These are phyloP conservation scores for Neurospora terricola DNA, from an alignment of 495 filamentous ascomycete species.

Conservation along the genomic window DNA sequence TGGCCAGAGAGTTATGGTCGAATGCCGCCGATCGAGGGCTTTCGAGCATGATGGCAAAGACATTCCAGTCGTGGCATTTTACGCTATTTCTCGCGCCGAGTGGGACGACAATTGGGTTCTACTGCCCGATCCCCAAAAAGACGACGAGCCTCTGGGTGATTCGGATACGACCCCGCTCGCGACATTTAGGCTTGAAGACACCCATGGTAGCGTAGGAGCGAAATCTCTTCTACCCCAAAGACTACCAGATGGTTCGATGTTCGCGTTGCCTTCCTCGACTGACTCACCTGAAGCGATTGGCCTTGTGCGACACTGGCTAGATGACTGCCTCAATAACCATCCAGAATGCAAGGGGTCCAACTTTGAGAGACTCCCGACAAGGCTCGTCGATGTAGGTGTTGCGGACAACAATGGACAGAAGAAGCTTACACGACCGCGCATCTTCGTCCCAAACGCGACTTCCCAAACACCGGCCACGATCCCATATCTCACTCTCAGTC, in stretches of 20 bases:
- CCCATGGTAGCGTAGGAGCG: background rate
- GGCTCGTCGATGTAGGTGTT: background rate
- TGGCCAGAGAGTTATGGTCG: background rate
- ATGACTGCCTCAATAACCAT: background rate
- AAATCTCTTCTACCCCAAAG: background rate
- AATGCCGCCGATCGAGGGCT: background rate
- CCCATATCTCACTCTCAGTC: conserved; percentile 37
- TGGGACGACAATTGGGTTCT: background rate
- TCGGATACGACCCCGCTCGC: background rate
- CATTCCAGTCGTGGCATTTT: background rate
- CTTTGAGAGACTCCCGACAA: background rate
- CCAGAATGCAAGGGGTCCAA: background rate
- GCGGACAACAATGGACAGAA: background rate
- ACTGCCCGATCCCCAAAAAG: background rate
- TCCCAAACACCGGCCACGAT: background rate
- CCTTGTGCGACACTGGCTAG: background rate
- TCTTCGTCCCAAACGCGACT: background rate
- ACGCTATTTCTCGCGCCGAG: background rate
- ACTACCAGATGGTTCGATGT: background rate
- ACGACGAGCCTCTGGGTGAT: background rate
- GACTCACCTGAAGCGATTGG: background rate
- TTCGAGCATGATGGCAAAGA: background rate
- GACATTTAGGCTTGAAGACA: background rate
- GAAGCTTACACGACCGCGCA: background rate
- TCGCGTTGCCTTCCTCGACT: background rate